Percentiles rank a stretch among this genome's conserved stretches.
These are phyloP conservation scores for Macrolepiota fuliginosa DNA, from an alignment of 768 basidiomycete genomes.

Conservation along the genomic window DNA sequence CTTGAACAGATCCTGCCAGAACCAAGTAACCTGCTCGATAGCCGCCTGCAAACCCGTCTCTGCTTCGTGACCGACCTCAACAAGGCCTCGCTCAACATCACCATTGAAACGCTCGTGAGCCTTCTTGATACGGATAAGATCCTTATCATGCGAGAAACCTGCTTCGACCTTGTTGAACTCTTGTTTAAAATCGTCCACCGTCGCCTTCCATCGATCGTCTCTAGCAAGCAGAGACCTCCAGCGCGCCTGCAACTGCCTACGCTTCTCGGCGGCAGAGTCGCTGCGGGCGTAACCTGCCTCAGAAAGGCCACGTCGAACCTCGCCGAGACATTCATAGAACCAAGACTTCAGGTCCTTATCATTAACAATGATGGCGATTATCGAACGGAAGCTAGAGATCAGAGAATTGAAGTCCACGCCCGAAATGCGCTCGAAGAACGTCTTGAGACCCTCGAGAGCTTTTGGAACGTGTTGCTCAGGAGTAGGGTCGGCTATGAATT, in stretches of 20 bases:
- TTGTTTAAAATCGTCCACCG: conserved; percentile 42
- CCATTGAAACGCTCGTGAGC: conserved; percentile 47
- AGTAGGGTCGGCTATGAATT: conserved; percentile 61
- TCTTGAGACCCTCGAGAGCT: conserved; percentile 48
- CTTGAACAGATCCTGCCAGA: conserved; percentile 80
- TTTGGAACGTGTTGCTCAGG: conserved; percentile 58
- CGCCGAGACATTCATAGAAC: conserved; percentile 52
- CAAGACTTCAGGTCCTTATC: conserved; percentile 53
- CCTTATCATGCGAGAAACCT: conserved; percentile 46
- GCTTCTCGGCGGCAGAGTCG: conserved; percentile 40
- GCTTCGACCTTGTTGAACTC: conserved; percentile 44
- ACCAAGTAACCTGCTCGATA: conserved; percentile 66
- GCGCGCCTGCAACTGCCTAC: conserved; percentile 42
- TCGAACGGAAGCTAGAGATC: conserved; percentile 36
- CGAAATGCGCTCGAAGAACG: conserved; percentile 50
- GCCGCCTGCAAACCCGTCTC: conserved; percentile 46
- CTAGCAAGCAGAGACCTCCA: conserved; percentile 50
- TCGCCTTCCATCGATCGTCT: conserved; percentile 52
- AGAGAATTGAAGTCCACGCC: conserved; percentile 50
- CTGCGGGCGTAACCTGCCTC: conserved; percentile 52
- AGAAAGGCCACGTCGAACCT: conserved; percentile 43
- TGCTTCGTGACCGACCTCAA: conserved; percentile 32
- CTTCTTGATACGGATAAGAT: conserved; percentile 42
- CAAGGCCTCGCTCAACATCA: conserved; percentile 45
- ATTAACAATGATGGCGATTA: conserved; percentile 46